Evolutionary conservation across 495 filamentous ascomycete species (phyloP).

Genomic region (Penicillium riverlandense): DNA sequence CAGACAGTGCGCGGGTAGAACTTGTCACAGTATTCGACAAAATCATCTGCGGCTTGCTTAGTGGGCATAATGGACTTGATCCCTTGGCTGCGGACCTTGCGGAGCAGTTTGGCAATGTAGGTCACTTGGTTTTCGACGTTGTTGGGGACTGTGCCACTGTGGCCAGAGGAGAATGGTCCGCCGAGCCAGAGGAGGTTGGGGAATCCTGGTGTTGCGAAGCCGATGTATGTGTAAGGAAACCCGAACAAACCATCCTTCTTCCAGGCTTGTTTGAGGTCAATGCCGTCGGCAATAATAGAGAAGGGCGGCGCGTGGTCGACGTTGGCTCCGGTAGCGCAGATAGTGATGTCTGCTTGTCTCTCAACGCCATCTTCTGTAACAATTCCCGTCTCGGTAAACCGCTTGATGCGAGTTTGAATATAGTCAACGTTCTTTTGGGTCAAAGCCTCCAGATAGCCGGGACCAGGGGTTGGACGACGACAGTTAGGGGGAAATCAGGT

Average conservation of each 20-base stretch:
- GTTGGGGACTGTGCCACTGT: slow-evolving; percentile 45
- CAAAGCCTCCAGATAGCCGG: slow-evolving; percentile 65
- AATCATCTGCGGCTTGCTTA: slow-evolving; percentile 51
- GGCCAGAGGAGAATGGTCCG: slow-evolving; percentile 43
- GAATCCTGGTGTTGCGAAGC: slow-evolving; percentile 53
- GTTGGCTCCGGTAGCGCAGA: slow-evolving; percentile 67
- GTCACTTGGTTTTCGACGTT: slow-evolving; percentile 50
- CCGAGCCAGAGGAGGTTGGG: slow-evolving; percentile 55
- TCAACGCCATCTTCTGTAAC: slow-evolving; percentile 44
- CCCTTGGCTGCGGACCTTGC: slow-evolving; percentile 56
- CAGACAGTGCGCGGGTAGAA: slow-evolving; percentile 58
- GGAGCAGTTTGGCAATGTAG: slow-evolving; percentile 56
- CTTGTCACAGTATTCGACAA: slow-evolving; percentile 51
- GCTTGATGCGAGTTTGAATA: slow-evolving; percentile 48
- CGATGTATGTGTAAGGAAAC: slow-evolving; percentile 60
- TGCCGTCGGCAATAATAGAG: slow-evolving; percentile 42
- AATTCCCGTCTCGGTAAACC: slow-evolving; percentile 51
- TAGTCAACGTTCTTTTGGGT: slow-evolving; percentile 55
- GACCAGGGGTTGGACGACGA: slow-evolving; percentile 62
- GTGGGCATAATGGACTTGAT: slow-evolving; percentile 53
- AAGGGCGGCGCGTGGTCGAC: slow-evolving; percentile 52
- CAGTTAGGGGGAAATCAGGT: slow-evolving; percentile 64
- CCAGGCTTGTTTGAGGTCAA: slow-evolving; percentile 44
- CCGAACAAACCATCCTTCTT: slow-evolving; percentile 45
- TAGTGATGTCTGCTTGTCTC: slow-evolving; percentile 48